Conservation (phyloP, 768 basidiomycete species). For the Postia placenta region DNA sequence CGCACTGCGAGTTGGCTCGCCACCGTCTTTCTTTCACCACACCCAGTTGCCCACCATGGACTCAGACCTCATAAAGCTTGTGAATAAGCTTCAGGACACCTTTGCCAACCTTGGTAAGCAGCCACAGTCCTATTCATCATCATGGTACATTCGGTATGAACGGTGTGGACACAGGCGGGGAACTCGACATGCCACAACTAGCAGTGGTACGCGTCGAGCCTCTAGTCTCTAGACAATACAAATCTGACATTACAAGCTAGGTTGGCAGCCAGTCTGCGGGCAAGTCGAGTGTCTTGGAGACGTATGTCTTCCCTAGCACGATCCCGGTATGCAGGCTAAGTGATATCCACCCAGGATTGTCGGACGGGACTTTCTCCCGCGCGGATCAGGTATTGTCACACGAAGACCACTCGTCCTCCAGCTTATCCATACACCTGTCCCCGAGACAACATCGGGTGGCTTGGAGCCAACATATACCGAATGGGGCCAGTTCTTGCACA, state of each 20-base stretch:
- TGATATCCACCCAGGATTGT: conserved; percentile 54
- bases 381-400: conserved; percentile 92
- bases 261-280: conserved; percentile 96
- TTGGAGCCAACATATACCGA: conserved; percentile 52
- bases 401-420: conserved; percentile 93
- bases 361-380: conserved; percentile 85
- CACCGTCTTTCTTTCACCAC: conserved; percentile 5
- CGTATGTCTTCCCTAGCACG: conserved; percentile 47
- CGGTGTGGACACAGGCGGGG: conserved; percentile 51
- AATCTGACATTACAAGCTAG: conserved; percentile 31
- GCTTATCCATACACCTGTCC: conserved; percentile 83
- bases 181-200: conserved; percentile 90
- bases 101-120: conserved; percentile 78
- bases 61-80: conserved; percentile 87
- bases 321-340: neutral
- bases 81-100: conserved; percentile 93
- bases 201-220: conserved; percentile 59
- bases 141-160: conserved; percentile 7
- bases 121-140: neutral
- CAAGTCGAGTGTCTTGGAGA: conserved; percentile 95
- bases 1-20: conserved; percentile 2
- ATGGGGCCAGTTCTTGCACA: conserved; percentile 96
- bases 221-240: neutral
- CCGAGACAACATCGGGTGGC: conserved; percentile 38
- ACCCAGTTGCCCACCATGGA: conserved; percentile 56